phyloP scores from a whole-genome alignment of 495 filamentous ascomycete species.

The Cairneyella variabilis region DNA sequence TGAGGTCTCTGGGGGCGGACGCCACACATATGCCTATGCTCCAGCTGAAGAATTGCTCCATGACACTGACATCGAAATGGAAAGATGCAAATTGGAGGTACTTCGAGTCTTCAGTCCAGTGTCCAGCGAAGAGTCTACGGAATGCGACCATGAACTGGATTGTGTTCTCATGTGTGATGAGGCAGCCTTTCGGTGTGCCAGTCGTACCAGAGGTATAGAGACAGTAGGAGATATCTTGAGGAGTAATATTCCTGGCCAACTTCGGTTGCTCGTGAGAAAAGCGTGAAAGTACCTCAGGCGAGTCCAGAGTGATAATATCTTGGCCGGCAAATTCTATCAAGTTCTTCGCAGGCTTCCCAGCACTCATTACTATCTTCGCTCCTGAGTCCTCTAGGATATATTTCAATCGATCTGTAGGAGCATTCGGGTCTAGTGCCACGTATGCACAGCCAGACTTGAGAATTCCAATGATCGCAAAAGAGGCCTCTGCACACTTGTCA shows the following conservation, averaged over 20 bases:
- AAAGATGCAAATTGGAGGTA: slow-evolving; percentile 88
- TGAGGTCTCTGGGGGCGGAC: slow-evolving; percentile 69
- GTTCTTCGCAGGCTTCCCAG: slow-evolving; percentile 23
- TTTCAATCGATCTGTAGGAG: slow-evolving; percentile 56
- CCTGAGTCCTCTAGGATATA: slow-evolving; percentile 65
- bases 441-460: slow-evolving; percentile 81
- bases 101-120: slow-evolving; percentile 64
- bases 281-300: slow-evolving; percentile 23
- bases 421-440: slow-evolving; percentile 65
- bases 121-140: slow-evolving; percentile 59
- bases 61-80: slow-evolving; percentile 83
- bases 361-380: slow-evolving; percentile 47
- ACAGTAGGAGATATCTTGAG: slow-evolving; percentile 60
- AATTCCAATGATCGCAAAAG: slow-evolving; percentile 74
- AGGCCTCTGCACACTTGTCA: slow-evolving; percentile 74
- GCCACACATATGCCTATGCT: slow-evolving; percentile 77
- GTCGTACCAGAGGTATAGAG: slow-evolving; percentile 83
- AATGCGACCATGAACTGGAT: slow-evolving; percentile 77
- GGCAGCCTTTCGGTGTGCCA: slow-evolving; percentile 73
- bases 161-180: slow-evolving; percentile 68
- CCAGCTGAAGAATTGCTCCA: slow-evolving; percentile 91
- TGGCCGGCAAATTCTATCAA: slow-evolving; percentile 29
- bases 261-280: slow-evolving; percentile 26
- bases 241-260: slow-evolving; percentile 28
- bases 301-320: slow-evolving; percentile 38